These are phyloP conservation scores for Xylaria arbuscula DNA, from an alignment of 2,329 filamentous ascomycete genomes.

Conservation along the genomic window DNA sequence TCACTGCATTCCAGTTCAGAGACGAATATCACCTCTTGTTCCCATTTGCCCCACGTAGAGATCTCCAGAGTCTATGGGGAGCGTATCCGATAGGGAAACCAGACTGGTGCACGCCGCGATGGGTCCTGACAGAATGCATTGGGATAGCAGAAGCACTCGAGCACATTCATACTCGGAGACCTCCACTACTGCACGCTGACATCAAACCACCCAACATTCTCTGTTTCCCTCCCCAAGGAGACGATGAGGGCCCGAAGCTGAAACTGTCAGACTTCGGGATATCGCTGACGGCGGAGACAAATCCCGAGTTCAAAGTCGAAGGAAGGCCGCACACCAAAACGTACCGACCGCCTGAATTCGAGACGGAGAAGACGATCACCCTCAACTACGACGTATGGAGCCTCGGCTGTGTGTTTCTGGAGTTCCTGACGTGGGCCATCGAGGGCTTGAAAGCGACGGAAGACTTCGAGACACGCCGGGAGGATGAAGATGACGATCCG, in stretches of 20 bases:
- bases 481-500: slow-evolving; percentile 1
- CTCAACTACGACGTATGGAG: slow-evolving; percentile 42
- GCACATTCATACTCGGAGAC: background rate
- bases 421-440: slow-evolving; percentile 41
- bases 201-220: slow-evolving; percentile 38
- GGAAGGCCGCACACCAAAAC: slow-evolving; percentile 31
- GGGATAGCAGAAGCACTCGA: slow-evolving; percentile 35
- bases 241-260: slow-evolving; percentile 6
- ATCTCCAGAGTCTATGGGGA: slow-evolving; percentile 31
- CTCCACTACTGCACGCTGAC: slow-evolving; percentile 33
- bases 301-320: background rate
- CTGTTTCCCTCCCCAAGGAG: too few relatives aligned
- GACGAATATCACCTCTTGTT: slow-evolving; percentile 33
- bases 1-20: slow-evolving; percentile 34
- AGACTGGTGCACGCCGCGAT: slow-evolving; percentile 26
- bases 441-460: slow-evolving; percentile 5
- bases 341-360: slow-evolving; percentile 35
- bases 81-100: background rate
- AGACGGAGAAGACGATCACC: slow-evolving; percentile 7
- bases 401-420: slow-evolving; percentile 43
- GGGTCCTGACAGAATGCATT: slow-evolving; percentile 31
- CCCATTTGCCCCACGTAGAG: slow-evolving; percentile 29
- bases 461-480: background rate
- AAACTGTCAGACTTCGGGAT: slow-evolving; percentile 37
- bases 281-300: slow-evolving; percentile 2